These are phyloP conservation scores for Monilinia fructicola DNA, from an alignment of 2,329 filamentous ascomycete species.

Conservation along the genomic window DNA sequence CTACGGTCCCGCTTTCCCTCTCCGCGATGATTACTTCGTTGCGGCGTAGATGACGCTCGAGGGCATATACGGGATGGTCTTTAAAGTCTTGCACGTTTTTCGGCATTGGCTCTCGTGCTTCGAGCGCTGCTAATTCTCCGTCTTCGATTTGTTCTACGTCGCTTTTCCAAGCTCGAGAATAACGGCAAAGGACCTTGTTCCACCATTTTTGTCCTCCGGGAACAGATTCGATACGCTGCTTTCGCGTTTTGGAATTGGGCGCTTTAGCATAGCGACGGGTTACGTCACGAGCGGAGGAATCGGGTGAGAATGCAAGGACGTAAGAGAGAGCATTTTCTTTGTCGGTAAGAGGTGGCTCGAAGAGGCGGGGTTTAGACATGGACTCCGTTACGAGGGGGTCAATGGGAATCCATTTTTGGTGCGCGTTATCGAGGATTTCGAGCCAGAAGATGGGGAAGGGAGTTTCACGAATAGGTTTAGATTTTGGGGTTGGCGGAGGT, in stretches of 20 bases:
- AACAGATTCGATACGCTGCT: constrained; percentile 69
- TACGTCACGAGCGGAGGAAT: constrained; percentile 77
- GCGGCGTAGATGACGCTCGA: constrained; percentile 79
- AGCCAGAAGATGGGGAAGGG: constrained; percentile 89
- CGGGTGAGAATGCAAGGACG: constrained; percentile 79
- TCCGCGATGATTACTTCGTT: constrained; percentile 77
- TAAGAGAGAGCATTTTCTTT: constrained; percentile 76
- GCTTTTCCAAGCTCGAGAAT: constrained; percentile 45
- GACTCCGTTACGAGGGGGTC: constrained; percentile 81
- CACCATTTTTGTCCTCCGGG: constrained; percentile 54
- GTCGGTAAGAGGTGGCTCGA: constrained; percentile 83
- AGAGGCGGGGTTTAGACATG: constrained; percentile 69
- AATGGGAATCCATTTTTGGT: constrained; percentile 88
- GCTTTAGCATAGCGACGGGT: constrained; percentile 84
- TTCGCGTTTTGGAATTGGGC: constrained; percentile 87
- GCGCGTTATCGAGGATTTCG: constrained; percentile 80
- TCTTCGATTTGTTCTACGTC: constrained; percentile 85
- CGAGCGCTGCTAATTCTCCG: constrained; percentile 67
- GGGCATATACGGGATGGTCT: constrained; percentile 76
- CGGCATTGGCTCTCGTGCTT: constrained; percentile 79
- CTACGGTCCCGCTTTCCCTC: constrained; percentile 74
- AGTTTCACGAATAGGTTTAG: constrained; percentile 62
- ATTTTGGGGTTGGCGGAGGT: constrained; percentile 42
- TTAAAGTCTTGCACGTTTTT: constrained; percentile 86
- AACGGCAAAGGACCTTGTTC: constrained; percentile 52